Evolutionary conservation across 78 protist genomes (phyloP), one percentile per base, ranked within the genome.

Genomic region (Monosiga brevicollis): DNA sequence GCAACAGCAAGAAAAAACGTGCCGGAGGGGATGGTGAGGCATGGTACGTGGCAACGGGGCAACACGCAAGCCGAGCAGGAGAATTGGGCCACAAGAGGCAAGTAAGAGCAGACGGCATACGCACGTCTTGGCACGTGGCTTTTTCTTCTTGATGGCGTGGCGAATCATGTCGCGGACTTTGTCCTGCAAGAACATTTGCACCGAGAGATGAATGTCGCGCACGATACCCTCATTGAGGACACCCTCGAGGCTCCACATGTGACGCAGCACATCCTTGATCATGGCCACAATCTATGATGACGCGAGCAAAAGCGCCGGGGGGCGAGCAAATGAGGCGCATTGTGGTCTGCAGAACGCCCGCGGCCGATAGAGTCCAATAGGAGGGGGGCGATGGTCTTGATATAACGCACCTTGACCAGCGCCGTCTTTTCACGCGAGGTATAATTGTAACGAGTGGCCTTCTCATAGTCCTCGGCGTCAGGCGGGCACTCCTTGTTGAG

Each of bases 391-490:
- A 6, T 20, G 74, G 3, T 29, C n/a, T 20, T 2, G n/a, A 71
- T n/a, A 11, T 11, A 20, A 2, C 76, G 35, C 43, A 88, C 72
- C 75, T 91, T 91, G 36, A 93, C 88, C 26, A 94, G 80, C 0
- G 89, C 91, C 0, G 73, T 74, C 15, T 85, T 26, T 37, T 94
- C 96, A 6, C 71, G 89, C 32, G 81, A 39, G 36, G 40, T 54
- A 74, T 94, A 94, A 71, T 94, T 94, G 89, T 79, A 93, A 43
- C 93, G 86, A 25, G 91, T 91, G 74, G 88, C 94, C 74, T 84
- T 74, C 84, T 86, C 89, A 29, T 86, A 80, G 6, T 80, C 81
- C 35, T 10, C 36, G 43, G 74, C 82, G 1, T 42, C 32, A 1
- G 39, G 74, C 29, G 82, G 74, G 74, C 82, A 81, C 22, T 49